Conservation (phyloP, 345 rosid genomes). For the Cardamine chenopodiifolia region DNA sequence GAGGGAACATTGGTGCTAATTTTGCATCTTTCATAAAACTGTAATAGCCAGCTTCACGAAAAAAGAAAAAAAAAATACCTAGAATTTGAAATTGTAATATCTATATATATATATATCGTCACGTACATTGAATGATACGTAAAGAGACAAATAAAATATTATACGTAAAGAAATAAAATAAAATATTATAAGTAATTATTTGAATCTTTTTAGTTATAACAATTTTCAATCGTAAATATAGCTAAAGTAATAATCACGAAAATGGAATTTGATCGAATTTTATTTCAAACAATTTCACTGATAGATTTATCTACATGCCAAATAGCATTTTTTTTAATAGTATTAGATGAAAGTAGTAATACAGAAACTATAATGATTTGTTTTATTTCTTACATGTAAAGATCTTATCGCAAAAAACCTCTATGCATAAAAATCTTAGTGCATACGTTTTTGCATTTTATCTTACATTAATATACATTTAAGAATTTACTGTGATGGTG, state of each 20-base stretch:
- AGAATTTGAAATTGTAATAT: not conserved
- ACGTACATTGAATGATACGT: not conserved
- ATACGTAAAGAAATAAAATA: too few species aligned
- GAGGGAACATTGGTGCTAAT: constrained; percentile 50
- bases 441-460: not conserved
- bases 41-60: constrained; percentile 54
- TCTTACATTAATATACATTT: not conserved
- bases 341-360: not conserved
- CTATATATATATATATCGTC: not conserved
- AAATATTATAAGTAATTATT: constrained; percentile 29
- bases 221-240: not conserved
- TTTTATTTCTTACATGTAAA: constrained; percentile 5
- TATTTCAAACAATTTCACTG: not conserved
- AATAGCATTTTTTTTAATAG: too few species aligned
- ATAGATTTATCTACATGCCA: not conserved
- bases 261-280: not conserved
- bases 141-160: not conserved
- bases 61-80: not conserved
- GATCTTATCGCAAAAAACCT: constrained; percentile 28
- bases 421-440: constrained; percentile 1
- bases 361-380: not conserved
- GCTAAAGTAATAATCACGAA: not conserved
- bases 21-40: constrained; percentile 66
- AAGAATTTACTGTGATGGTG: not conserved
- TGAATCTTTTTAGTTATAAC: not conserved